These are phyloP conservation scores for Exophiala alcalophila DNA, from an alignment of 2,329 filamentous ascomycete species.

Conservation along the genomic window DNA sequence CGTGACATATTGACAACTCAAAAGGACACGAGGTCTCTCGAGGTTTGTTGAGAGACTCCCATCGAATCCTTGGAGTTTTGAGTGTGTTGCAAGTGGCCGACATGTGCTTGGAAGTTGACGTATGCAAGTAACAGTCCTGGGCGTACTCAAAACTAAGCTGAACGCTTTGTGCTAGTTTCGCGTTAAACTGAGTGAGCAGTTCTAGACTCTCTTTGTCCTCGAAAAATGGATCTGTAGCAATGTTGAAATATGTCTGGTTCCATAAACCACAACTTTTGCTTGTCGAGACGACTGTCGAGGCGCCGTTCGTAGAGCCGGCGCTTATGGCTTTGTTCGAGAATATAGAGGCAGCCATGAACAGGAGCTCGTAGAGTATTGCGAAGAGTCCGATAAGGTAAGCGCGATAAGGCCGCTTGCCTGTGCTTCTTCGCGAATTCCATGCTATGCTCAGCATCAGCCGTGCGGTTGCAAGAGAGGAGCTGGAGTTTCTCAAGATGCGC, in stretches of 20 bases:
- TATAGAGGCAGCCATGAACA: slow-evolving; percentile 14
- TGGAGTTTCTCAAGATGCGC: slow-evolving; percentile 25
- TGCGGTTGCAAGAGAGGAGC: slow-evolving; percentile 13
- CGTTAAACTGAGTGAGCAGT: slow-evolving; percentile 9
- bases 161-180: slow-evolving; percentile 18
- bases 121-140: slow-evolving; percentile 24
- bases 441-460: slow-evolving; percentile 17
- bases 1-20: slow-evolving; percentile 14
- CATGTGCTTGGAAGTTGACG: neutral
- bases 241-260: slow-evolving; percentile 20
- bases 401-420: slow-evolving; percentile 12
- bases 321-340: slow-evolving; percentile 25
- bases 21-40: slow-evolving; percentile 22
- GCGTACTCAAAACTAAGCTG: slow-evolving; percentile 25
- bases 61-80: slow-evolving; percentile 11
- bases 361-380: slow-evolving; percentile 16
- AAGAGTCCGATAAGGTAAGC: slow-evolving; percentile 14
- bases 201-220: slow-evolving; percentile 9
- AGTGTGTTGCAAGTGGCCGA: slow-evolving; percentile 19
- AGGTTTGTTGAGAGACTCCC: neutral
- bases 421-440: slow-evolving; percentile 15
- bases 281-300: slow-evolving; percentile 13
- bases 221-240: neutral
- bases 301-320: slow-evolving; percentile 10
- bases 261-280: slow-evolving; percentile 23